Conservation (phyloP, 75 land plant species). For the Gnetum montanum region DNA sequence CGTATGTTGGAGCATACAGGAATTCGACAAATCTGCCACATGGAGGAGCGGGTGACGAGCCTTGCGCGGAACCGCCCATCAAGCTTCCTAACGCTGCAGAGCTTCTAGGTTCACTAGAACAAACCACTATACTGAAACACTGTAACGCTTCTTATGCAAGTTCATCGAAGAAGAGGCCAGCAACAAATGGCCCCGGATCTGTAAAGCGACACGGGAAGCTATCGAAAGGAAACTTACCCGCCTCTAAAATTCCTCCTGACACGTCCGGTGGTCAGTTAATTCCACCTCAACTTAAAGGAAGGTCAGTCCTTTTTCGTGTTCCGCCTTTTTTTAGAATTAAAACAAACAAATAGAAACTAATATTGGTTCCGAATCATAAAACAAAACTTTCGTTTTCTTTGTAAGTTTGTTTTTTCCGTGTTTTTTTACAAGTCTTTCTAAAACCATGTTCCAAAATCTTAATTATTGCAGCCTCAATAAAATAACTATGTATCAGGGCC, state of each 20-base stretch:
- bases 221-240: constrained; percentile 35
- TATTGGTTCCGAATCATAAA: neutral
- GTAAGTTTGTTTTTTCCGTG: neutral
- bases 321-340: neutral
- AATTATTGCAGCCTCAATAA: too few relatives aligned
- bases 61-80: constrained; percentile 6
- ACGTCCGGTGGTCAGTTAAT: constrained; percentile 33
- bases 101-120: constrained; percentile 21
- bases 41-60: neutral
- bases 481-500: too few relatives aligned
- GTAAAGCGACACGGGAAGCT: constrained; percentile 24
- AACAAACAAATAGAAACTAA: neutral
- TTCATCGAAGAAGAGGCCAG: constrained; percentile 47
- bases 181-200: constrained; percentile 21
- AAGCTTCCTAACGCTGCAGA: constrained; percentile 47
- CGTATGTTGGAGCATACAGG: constrained; percentile 5
- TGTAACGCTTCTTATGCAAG: constrained; percentile 37
- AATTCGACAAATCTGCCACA: neutral
- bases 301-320: constrained; percentile 25
- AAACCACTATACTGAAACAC: constrained; percentile 3
- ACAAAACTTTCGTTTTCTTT: neutral
- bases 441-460: too few relatives aligned
- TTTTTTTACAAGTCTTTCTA: neutral
- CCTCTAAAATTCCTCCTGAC: constrained; percentile 28
- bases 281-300: constrained; percentile 69